Evolutionary conservation across 2,329 filamentous ascomycete species (phyloP).

Genomic region (Rosellinia necatrix): DNA sequence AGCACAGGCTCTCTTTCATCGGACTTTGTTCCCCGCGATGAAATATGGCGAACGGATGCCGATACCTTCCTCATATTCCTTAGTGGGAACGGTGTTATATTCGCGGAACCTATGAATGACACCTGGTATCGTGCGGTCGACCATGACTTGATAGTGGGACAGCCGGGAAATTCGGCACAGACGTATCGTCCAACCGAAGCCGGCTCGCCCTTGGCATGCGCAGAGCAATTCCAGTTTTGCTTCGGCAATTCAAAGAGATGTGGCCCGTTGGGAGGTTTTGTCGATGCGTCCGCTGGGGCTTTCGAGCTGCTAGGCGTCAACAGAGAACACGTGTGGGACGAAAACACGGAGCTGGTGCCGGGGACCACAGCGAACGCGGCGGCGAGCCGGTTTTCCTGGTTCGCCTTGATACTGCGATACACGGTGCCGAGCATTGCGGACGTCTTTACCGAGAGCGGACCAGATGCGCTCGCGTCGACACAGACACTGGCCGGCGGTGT

Average conservation of each 20-base stretch:
- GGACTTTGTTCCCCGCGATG: neutral
- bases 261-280: neutral
- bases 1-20: neutral
- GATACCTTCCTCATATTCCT: constrained; percentile 11
- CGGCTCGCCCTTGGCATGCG: constrained; percentile 7
- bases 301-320: neutral
- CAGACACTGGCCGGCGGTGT: neutral
- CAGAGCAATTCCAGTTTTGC: constrained; percentile 6
- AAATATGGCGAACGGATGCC: constrained; percentile 1
- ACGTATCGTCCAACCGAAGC: constrained; percentile 7
- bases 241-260: neutral
- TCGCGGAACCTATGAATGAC: neutral
- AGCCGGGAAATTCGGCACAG: neutral
- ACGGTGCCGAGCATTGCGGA: neutral
- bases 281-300: neutral
- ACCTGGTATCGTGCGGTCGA: constrained; percentile 5
- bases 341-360: neutral
- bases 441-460: neutral
- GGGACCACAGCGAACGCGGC: neutral
- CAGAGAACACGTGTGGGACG: neutral
- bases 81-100: constrained; percentile 10
- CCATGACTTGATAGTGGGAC: neutral
- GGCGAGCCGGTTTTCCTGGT: neutral
- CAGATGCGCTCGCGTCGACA: neutral
- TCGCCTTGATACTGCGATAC: neutral